Evolutionary conservation across 2,329 filamentous ascomycete species (phyloP).

Genomic region (Trichothecium sympodiale): DNA sequence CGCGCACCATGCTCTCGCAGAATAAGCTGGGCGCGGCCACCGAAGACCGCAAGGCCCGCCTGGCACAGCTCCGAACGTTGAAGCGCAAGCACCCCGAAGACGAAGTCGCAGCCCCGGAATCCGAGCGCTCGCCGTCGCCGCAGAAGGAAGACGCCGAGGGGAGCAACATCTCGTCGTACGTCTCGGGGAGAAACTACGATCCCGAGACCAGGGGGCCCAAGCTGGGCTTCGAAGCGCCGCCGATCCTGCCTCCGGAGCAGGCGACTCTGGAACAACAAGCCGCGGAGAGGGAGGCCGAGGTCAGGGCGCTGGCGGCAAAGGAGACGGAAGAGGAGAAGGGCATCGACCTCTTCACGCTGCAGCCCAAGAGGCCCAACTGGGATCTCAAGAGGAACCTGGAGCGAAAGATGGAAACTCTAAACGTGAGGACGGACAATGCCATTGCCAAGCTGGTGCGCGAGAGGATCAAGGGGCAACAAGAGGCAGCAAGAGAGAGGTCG

Average conservation of each 20-base stretch:
- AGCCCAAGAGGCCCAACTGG: too few relatives aligned
- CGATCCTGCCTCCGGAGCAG: constrained; percentile 49
- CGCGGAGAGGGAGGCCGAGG: constrained; percentile 57
- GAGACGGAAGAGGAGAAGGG: constrained; percentile 65
- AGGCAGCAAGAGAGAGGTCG: constrained; percentile 23
- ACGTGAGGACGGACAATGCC: constrained; percentile 83
- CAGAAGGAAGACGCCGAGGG: constrained; percentile 15
- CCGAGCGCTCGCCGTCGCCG: constrained; percentile 30
- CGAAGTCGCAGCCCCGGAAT: constrained; percentile 43
- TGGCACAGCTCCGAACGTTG: constrained; percentile 85
- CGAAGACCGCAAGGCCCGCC: constrained; percentile 79
- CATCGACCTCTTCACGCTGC: constrained; percentile 87
- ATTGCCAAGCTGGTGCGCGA: constrained; percentile 80
- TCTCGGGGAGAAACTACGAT: constrained; percentile 94
- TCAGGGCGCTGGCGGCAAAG: constrained; percentile 54
- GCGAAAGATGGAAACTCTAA: constrained; percentile 71
- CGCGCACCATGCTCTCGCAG: constrained; percentile 34
- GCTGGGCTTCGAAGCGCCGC: constrained; percentile 79
- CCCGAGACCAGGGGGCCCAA: constrained; percentile 72
- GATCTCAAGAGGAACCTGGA: constrained; percentile 82
- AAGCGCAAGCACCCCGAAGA: constrained; percentile 78
- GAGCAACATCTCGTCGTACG: constrained; percentile 53
- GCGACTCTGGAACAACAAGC: constrained; percentile 77
- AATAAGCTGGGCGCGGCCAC: constrained; percentile 65
- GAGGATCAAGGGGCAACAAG: constrained; percentile 61